Evolutionary conservation across 108 stramenopile species (phyloP), one percentile per base, ranked within the genome.

Genomic region (Pseudonitzschia multiseries): DNA sequence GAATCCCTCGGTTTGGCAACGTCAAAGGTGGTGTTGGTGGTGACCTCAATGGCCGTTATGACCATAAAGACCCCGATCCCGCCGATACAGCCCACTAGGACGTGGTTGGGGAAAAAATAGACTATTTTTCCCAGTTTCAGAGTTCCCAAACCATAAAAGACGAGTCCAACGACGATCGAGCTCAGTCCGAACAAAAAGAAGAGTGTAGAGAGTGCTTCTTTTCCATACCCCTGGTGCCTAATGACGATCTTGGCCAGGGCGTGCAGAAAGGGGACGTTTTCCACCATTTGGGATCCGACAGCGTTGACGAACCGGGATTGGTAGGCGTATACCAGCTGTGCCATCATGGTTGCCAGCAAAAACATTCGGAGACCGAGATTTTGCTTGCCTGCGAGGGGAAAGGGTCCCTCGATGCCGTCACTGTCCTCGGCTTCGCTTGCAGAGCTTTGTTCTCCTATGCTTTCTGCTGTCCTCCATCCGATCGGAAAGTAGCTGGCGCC

Each of bases 51-150:
- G 9, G 75, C 84, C 2, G 92, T 93, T 12, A 69, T 78, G 40
- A 81, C 80, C 26, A 96, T 80, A 70, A 84, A 88, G 15, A 87
- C 70, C 5, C 94, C 94, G 67, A 95, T 91, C 8, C 94, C 94
- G 42, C 89, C 87, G 65, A 96, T 93, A 65, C 88, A 93, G 10
- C 92, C 95, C 31, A 91, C 81, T 17, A 93, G 59, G 20, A 93
- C 91, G 54, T 93, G 95, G 14, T 68, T 80, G 3, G 95, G 95
- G 69, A 96, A 91, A 71, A 81, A 93, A 68, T 93, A 89, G 4
- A 93, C 80, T 5, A 93, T 69, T 6, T 78, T 56, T 17, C 95
- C 95, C 52, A 92, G 57, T 52, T 87, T 68, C 15, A 86, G 81
- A 36, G 64, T 75, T 15, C 95, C 95, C 31, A 93, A 72, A 1